phyloP scores from a whole-genome alignment of 306 rosid genomes.

The Cicer cuneatum region DNA sequence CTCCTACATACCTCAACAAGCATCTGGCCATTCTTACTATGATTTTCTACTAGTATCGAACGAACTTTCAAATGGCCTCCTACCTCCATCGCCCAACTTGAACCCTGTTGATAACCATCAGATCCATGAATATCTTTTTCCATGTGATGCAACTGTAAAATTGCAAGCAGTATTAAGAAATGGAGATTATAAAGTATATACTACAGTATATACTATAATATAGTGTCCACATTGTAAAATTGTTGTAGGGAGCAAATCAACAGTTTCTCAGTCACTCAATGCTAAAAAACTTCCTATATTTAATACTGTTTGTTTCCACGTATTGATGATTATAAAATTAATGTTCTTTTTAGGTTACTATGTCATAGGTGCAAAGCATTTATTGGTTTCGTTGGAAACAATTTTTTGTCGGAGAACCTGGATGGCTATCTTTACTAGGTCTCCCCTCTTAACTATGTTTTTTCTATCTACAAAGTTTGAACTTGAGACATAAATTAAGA shows the following conservation, averaged over 20 bases:
- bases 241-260: constrained; percentile 6
- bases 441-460: no score
- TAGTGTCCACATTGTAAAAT: not conserved
- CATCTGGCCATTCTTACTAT: constrained; percentile 87
- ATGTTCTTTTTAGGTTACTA: not conserved
- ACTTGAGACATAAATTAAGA: not conserved
- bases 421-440: no score
- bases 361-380: not conserved
- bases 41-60: constrained; percentile 83
- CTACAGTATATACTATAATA: not conserved
- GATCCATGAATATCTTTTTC: constrained; percentile 66
- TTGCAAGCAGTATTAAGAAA: constrained; percentile 31
- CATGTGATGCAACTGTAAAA: constrained; percentile 64
- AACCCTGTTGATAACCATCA: constrained; percentile 69
- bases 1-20: constrained; percentile 74
- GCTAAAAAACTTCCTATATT: constrained; percentile 11
- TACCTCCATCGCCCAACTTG: constrained; percentile 99
- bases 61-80: constrained; percentile 90
- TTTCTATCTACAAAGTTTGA: not conserved
- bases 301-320: not conserved
- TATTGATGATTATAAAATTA: not conserved
- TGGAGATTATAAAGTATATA: constrained; percentile 13
- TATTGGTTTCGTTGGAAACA: not conserved
- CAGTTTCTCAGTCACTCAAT: not conserved
- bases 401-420: not conserved